phyloP scores from a whole-genome alignment of 202 grass and related monocot species.

The Dendrocalamus latiflorus region DNA sequence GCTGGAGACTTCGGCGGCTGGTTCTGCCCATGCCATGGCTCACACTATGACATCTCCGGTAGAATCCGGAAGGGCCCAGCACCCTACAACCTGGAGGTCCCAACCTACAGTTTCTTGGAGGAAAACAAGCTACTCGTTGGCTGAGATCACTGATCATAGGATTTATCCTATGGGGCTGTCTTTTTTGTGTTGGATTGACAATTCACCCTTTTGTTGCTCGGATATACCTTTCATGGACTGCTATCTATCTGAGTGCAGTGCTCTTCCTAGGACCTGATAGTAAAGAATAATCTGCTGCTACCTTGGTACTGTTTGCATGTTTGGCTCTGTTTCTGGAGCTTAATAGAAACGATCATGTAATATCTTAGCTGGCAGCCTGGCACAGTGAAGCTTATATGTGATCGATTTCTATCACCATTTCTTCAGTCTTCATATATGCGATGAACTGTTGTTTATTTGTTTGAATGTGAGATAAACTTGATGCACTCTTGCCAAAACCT shows the following conservation, averaged over 20 bases:
- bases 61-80: constrained; percentile 84
- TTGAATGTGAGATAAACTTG: not conserved
- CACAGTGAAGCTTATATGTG: not conserved
- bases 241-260: constrained; percentile 18
- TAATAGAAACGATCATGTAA: constrained; percentile 15
- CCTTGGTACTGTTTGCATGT: constrained; percentile 21
- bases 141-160: constrained; percentile 28
- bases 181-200: constrained; percentile 22
- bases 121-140: constrained; percentile 83
- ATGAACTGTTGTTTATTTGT: not conserved
- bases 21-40: constrained; percentile 94
- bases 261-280: constrained; percentile 30
- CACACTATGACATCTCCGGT: constrained; percentile 82
- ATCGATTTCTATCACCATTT: not conserved
- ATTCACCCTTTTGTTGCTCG: constrained; percentile 28
- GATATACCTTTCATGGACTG: constrained; percentile 18
- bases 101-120: constrained; percentile 79
- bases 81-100: constrained; percentile 84
- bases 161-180: not conserved
- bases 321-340: constrained; percentile 1
- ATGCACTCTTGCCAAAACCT: not conserved
- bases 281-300: constrained; percentile 45
- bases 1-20: constrained; percentile 81
- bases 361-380: constrained; percentile 6
- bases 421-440: not conserved